phyloP scores from a whole-genome alignment of 2,329 filamentous ascomycete species.

The Xylaria sp. region DNA sequence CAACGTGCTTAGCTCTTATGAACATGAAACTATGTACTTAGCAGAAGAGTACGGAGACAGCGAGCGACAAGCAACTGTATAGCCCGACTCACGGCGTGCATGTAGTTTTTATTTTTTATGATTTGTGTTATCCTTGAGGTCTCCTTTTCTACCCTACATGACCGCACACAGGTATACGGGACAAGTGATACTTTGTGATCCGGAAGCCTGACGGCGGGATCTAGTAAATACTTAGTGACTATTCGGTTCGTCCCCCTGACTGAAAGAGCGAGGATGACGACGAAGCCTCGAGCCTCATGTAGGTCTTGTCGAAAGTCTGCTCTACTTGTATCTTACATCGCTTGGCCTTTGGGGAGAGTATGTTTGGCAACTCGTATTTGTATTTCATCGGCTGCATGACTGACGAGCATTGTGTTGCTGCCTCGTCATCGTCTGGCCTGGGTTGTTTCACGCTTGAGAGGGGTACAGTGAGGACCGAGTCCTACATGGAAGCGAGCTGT shows the following conservation, averaged over 20 bases:
- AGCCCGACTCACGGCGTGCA: neutral
- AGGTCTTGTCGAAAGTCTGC: conserved; percentile 14
- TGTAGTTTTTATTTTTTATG: neutral
- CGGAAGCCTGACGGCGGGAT: too few species aligned
- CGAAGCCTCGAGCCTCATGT: conserved; percentile 4
- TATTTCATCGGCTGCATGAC: neutral
- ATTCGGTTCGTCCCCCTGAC: neutral
- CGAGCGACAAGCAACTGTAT: neutral
- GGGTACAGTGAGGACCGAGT: conserved; percentile 23
- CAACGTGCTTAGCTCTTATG: neutral
- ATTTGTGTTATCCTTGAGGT: neutral
- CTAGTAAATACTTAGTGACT: neutral
- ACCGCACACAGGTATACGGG: neutral
- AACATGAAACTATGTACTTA: neutral
- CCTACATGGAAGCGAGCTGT: conserved; percentile 25
- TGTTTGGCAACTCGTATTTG: conserved; percentile 15
- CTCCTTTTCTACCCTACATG: neutral
- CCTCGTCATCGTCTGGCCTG: neutral
- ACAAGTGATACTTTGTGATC: too few species aligned
- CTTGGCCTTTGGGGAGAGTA: neutral
- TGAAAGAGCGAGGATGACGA: neutral
- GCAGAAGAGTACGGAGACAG: neutral
- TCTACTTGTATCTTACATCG: neutral
- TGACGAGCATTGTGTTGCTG: neutral
- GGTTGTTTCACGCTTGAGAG: conserved; percentile 1